Conservation (phyloP, 495 filamentous ascomycete genomes). For the Xylaria cubensis region DNA sequence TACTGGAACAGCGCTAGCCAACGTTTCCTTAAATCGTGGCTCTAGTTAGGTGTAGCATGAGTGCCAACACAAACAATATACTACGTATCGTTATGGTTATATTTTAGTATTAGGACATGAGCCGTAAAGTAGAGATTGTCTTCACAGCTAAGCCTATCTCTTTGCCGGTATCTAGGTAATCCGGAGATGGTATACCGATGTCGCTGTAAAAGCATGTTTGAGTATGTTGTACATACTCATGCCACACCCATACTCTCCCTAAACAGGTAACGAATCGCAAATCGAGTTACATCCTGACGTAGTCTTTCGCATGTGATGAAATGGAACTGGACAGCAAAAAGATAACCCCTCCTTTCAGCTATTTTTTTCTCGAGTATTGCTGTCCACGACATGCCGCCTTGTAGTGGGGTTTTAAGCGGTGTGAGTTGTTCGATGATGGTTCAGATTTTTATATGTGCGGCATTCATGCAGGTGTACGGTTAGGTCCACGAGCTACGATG, state of each 20-base stretch:
- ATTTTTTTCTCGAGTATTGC: neutral
- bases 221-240: neutral
- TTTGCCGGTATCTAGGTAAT: neutral
- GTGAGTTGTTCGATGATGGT: conserved; percentile 1
- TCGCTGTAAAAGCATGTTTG: neutral
- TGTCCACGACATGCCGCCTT: neutral
- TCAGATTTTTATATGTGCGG: neutral
- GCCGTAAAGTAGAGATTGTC: neutral
- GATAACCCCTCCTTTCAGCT: conserved; percentile 1
- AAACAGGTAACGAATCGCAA: neutral
- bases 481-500: neutral
- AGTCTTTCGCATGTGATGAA: neutral
- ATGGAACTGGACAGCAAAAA: neutral
- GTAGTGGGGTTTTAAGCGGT: conserved; percentile 4
- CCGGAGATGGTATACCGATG: neutral
- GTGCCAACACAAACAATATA: neutral
- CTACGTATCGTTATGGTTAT: neutral
- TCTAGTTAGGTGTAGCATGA: neutral
- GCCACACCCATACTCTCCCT: neutral
- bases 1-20: neutral
- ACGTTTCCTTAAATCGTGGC: neutral
- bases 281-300: neutral
- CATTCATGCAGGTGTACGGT: conserved; percentile 7
- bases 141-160: neutral
- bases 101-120: neutral